These are phyloP conservation scores for Tricholoma terreum DNA, from an alignment of 768 basidiomycete species.

Conservation along the genomic window DNA sequence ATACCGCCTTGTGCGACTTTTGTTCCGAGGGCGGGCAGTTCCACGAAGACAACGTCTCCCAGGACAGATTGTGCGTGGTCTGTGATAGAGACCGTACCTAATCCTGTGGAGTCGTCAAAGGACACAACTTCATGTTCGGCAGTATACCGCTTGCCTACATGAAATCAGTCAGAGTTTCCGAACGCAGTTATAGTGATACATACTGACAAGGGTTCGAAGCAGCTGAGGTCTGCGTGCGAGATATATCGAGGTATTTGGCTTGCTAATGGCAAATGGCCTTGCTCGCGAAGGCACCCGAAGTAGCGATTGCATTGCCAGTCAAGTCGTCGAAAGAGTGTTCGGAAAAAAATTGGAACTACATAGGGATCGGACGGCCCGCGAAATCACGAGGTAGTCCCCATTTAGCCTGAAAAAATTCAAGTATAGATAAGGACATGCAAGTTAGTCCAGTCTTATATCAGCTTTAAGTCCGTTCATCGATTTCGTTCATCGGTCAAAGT, in stretches of 20 bases:
- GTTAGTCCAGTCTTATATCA: no score
- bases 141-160: slow-evolving; percentile 74
- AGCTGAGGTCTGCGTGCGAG: slow-evolving; percentile 25
- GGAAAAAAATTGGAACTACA: no score
- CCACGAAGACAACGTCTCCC: slow-evolving; percentile 97
- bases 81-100: slow-evolving; percentile 85
- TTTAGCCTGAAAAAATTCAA: no score
- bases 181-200: slow-evolving; percentile 26
- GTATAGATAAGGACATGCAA: no score
- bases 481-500: no score
- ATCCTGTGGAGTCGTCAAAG: slow-evolving; percentile 71
- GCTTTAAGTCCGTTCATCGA: no score
- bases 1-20: slow-evolving; percentile 71
- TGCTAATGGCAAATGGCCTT: slow-evolving; percentile 10
- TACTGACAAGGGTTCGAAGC: slow-evolving; percentile 60
- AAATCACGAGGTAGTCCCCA: no score
- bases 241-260: slow-evolving; percentile 19
- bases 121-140: slow-evolving; percentile 83
- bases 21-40: slow-evolving; percentile 68
- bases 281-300: slow-evolving; percentile 31
- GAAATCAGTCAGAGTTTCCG: slow-evolving; percentile 3
- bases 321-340: slow-evolving; percentile 5
- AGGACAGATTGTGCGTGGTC: slow-evolving; percentile 88
- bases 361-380: no score
- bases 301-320: slow-evolving; percentile 36